These are phyloP conservation scores for Candida manassasensis DNA, from an alignment of 805 yeast species.

Conservation along the genomic window DNA sequence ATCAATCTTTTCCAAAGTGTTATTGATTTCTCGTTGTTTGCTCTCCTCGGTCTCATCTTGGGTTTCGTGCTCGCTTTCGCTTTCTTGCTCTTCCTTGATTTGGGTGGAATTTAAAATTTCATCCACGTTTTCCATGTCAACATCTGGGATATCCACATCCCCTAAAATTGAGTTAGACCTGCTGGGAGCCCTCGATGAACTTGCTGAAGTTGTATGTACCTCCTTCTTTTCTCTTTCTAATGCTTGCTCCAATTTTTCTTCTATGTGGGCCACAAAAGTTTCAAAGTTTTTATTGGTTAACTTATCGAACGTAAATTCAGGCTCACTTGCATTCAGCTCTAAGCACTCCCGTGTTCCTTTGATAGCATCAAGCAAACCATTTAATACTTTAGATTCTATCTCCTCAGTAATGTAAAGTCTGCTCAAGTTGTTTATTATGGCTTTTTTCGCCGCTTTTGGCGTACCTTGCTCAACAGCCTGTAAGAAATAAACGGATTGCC, in stretches of 20 bases:
- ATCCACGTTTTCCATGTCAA: neutral
- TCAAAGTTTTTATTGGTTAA: constrained; percentile 27
- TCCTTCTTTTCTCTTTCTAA: constrained; percentile 15
- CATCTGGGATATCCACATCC: constrained; percentile 10
- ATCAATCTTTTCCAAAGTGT: constrained; percentile 27
- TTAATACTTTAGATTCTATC: constrained; percentile 24
- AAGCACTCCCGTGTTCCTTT: constrained; percentile 28
- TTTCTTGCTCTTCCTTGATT: constrained; percentile 7
- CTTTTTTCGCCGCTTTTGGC: constrained; percentile 48
- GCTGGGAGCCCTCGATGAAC: constrained; percentile 1
- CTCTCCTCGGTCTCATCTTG: constrained; percentile 5
- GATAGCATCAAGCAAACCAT: constrained; percentile 30
- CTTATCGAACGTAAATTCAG: constrained; percentile 31
- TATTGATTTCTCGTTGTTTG: constrained; percentile 8
- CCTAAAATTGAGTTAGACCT: constrained; percentile 7
- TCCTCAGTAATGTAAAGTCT: constrained; percentile 36
- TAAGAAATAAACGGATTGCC: constrained; percentile 52
- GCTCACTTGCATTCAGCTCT: constrained; percentile 14
- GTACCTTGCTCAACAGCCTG: constrained; percentile 47
- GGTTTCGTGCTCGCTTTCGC: constrained; percentile 11
- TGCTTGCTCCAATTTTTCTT: constrained; percentile 21
- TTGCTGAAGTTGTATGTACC: constrained; percentile 1
- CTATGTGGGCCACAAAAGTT: constrained; percentile 23
- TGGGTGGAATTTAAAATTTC: neutral
- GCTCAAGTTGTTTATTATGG: constrained; percentile 47